Evolutionary conservation across 2,329 filamentous ascomycete genomes (phyloP), one percentile per base, ranked within the genome.

Genomic region (Podosphaera leucotricha): DNA sequence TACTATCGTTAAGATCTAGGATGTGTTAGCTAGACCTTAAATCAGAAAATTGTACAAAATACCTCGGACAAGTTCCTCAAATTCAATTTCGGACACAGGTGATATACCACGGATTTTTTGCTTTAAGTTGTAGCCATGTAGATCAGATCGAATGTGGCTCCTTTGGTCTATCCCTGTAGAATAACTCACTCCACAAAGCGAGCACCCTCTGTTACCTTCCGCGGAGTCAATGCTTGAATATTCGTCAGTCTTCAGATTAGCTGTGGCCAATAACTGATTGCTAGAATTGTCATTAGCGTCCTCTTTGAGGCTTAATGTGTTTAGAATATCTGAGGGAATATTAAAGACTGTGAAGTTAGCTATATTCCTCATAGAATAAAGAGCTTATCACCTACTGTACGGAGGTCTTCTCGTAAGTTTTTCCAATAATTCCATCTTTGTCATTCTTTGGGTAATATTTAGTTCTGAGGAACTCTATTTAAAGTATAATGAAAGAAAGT

Each of bases 81-180:
- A 98, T 28, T 93, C 85, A 6, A 57, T 60, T 56, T 98, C 90
- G 1, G 74, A 72, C 1, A 94, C 78, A 0, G 81, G 62, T 8
- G 68, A 70, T 46, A 69, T 67, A 0, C 82, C 82, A 40, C 83
- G 75, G 46, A 93, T 64, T 64, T 83, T 92, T 58, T 87, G 81
- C 62, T 93, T 95, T 48, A 95, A 63, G 58, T 98, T 98, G 63
- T 94, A 98, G 50, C 79, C 72, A 60, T 98, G 90, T 41, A 92
- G 68, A 56, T 98, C 90, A 8, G 87, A 93, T 54, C 82, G 80
- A 46, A 83, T 75, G 61, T 98, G 90, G 47, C 74, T 71, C 48
- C 83, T 73, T 58, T 95, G 87, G 48, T 95, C 87, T 48, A 75
- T 68, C 6, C 92, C 68, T 8, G 69, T 77, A 26, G 67, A 56